Evolutionary conservation across 2,329 filamentous ascomycete genomes (phyloP).

Genomic region (Neonectria sp.): DNA sequence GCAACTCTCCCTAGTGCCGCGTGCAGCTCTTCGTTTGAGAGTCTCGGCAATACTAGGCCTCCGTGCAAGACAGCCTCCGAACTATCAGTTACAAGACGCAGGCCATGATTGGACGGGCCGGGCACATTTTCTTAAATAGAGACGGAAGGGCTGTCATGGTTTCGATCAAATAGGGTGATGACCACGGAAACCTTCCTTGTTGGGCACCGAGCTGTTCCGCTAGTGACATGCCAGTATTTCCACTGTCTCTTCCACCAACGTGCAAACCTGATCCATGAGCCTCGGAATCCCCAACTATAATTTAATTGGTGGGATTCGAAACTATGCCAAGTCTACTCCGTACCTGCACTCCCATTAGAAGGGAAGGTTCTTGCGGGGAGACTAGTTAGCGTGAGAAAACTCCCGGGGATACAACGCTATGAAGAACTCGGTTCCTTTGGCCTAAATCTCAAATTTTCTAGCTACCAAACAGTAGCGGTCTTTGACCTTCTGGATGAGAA

Average conservation of each 20-base stretch:
- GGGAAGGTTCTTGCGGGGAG: neutral
- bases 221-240: neutral
- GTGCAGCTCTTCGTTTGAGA: neutral
- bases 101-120: no score
- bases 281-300: neutral
- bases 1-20: neutral
- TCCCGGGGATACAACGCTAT: neutral
- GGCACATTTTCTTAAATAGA: neutral
- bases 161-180: neutral
- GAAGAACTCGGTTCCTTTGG: neutral
- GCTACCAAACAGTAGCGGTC: no score
- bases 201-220: constrained; percentile 2
- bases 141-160: neutral
- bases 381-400: neutral
- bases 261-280: neutral
- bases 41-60: neutral
- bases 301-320: neutral
- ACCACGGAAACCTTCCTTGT: neutral
- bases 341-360: no score
- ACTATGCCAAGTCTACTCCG: neutral
- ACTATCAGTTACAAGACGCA: neutral
- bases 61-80: neutral
- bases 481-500: no score
- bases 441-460: no score
- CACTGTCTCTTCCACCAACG: neutral